Evolutionary conservation across 108 stramenopile species (phyloP), one percentile per base, ranked within the genome.

Genomic region (Nitzschia inconspicua): DNA sequence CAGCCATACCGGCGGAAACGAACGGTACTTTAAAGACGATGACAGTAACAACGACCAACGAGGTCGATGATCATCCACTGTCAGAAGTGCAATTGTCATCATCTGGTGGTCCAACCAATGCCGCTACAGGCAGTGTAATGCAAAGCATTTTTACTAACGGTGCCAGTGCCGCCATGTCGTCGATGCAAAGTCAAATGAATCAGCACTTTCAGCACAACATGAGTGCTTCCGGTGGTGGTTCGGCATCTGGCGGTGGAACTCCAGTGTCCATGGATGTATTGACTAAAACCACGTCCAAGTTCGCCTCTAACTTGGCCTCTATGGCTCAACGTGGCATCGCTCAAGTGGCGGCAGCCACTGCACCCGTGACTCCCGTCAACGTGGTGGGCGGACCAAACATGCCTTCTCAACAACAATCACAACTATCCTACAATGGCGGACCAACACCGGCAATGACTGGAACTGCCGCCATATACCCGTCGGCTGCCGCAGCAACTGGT

Each of bases 271-370:
- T 72, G 60, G 75, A 70, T 31, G 10, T 47, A 20, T 66, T 58
- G 18, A 65, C 51, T 23, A 44, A 53, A 30, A 55, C 63, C 18
- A 65, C 75, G 0, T 48, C 65, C 19, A 30, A 53, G 10, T 77
- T 77, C 60, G 76, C 84, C 0, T 71, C 72, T 18, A 79, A 65
- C 44, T 46, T 82, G 26, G 76, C 69, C 25, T 67, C 72, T 32
- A 75, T 85, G 47, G 80, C 84, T 9, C 69, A 79, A 36, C 69
- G 65, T 10, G 84, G 78, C 4, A 64, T 70, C 47, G 51, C 44
- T 39, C 65, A 78, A 55, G 66, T 78, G 3, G 77, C 63, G 11
- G 64, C 67, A 5, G 83, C 80, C 11, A 73, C 73, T 28, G 54
- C 64, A 26, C 69, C 68, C 14, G 62, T 62, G 13, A 58, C 53